Evolutionary conservation across 148 eudicot genomes (phyloP).

Genomic region (Simmondsia chinensis): DNA sequence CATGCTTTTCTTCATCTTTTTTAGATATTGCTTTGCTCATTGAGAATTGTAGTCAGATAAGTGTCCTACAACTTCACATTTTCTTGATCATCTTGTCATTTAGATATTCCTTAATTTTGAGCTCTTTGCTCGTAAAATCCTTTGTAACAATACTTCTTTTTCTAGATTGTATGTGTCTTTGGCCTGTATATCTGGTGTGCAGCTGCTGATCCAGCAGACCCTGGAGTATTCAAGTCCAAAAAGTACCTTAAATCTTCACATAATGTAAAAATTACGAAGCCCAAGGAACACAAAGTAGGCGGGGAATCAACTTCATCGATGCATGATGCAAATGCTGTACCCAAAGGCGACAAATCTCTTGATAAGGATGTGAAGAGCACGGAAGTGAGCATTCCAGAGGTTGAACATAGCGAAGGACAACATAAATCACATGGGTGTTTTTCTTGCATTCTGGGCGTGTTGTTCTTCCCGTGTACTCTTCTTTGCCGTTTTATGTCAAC

Average conservation of each 20-base stretch:
- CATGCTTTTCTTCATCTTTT: too few relatives aligned
- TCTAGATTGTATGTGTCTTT: conserved; percentile 60
- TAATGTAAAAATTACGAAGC: conserved; percentile 21
- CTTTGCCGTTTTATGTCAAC: conserved; percentile 53
- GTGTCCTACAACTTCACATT: too few relatives aligned
- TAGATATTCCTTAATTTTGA: too few relatives aligned
- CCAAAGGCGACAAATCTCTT: conserved; percentile 30
- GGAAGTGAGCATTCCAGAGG: conserved; percentile 18
- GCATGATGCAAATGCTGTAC: conserved; percentile 31
- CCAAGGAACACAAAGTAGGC: conserved; percentile 39
- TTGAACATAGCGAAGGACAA: conserved; percentile 32
- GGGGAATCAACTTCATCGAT: conserved; percentile 54
- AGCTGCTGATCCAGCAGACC: conserved; percentile 94
- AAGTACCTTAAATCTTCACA: conserved; percentile 54
- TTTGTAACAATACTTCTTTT: conserved; percentile 1
- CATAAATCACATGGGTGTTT: conserved; percentile 21
- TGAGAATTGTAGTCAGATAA: too few relatives aligned
- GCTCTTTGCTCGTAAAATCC: too few relatives aligned
- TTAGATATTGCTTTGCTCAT: too few relatives aligned
- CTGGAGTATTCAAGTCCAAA: conserved; percentile 87
- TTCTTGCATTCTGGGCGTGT: conserved; percentile 28
- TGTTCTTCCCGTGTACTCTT: conserved; percentile 56
- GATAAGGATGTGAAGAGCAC: conserved; percentile 25
- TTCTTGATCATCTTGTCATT: too few relatives aligned
- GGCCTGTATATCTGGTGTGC: conserved; percentile 95